A percentile compares a stretch with the other conserved stretches of the same genome.
Conservation (phyloP, 345 rosid species). For the Aegle marmelos region DNA sequence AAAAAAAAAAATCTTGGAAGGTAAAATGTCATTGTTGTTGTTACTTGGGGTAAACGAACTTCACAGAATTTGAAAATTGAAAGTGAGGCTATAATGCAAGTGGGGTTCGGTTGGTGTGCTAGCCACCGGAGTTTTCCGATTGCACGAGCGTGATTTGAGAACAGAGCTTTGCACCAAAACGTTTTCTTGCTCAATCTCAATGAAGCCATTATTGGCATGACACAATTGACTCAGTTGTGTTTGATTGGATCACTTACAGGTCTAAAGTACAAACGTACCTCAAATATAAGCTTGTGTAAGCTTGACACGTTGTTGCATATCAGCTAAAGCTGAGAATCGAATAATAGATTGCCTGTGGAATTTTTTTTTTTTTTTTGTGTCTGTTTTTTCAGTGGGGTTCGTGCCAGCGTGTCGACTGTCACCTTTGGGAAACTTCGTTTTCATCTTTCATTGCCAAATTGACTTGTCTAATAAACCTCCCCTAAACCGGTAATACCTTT, state of each 20-base stretch:
- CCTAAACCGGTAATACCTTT: background rate
- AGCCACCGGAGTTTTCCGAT: background rate
- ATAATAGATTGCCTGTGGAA: background rate
- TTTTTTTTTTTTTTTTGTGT: no score
- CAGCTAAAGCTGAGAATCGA: no score
- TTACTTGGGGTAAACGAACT: no score
- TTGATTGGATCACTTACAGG: background rate
- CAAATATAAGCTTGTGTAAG: background rate
- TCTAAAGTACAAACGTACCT: conserved; percentile 6
- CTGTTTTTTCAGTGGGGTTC: conserved; percentile 5
- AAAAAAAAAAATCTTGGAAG: no score
- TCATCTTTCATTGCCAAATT: background rate
- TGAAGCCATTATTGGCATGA: background rate
- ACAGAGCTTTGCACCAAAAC: background rate
- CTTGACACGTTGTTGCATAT: conserved; percentile 1
- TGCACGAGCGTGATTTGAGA: background rate
- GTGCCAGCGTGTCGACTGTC: conserved; percentile 14
- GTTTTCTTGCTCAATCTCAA: background rate
- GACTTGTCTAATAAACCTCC: background rate
- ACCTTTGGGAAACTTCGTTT: conserved; percentile 9
- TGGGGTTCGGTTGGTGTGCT: background rate
- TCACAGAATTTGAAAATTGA: background rate
- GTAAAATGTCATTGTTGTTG: no score
- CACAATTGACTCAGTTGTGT: background rate
- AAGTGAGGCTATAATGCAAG: background rate